Percentiles rank a stretch among this genome's conserved stretches.
Evolutionary conservation across 169 alveolate genomes (phyloP).

Genomic region (Babesia bovis): DNA sequence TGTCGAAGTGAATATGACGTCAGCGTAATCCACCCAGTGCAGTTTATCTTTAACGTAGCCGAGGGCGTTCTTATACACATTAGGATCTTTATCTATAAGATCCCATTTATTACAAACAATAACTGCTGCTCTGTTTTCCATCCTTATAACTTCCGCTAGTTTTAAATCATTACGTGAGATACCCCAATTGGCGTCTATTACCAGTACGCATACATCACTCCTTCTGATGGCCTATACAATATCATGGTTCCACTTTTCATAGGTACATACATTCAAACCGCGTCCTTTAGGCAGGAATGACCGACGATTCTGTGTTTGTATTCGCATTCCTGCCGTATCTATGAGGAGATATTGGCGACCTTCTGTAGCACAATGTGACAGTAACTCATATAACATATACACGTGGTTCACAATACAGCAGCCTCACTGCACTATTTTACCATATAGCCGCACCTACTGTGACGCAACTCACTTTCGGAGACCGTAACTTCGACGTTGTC

Average conservation of each 20-base stretch:
- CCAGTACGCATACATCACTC: slow-evolving; percentile 76
- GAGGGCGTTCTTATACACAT: slow-evolving; percentile 67
- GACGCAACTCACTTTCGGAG: not conserved
- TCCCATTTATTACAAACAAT: slow-evolving; percentile 82
- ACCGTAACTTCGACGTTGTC: slow-evolving; percentile 69
- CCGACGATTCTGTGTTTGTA: slow-evolving; percentile 47
- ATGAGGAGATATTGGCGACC: slow-evolving; percentile 15
- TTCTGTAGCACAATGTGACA: not conserved
- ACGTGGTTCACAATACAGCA: not conserved
- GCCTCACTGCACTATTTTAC: not conserved
- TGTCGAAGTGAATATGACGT: slow-evolving; percentile 73
- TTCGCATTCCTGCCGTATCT: slow-evolving; percentile 65
- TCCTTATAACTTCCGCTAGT: slow-evolving; percentile 71
- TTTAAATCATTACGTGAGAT: slow-evolving; percentile 72
- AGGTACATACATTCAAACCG: slow-evolving; percentile 34
- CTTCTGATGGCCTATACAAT: slow-evolving; percentile 68
- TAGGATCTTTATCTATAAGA: slow-evolving; percentile 72
- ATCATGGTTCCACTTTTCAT: not conserved
- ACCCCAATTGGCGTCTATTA: slow-evolving; percentile 76
- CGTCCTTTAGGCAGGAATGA: slow-evolving; percentile 57
- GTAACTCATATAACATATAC: not conserved
- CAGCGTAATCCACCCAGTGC: slow-evolving; percentile 72
- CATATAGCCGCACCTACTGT: not conserved
- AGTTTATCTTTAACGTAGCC: slow-evolving; percentile 72
- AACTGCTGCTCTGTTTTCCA: slow-evolving; percentile 71